A percentile compares a stretch with the other conserved stretches of the same genome.
Conservation (phyloP, 441 rosid species). For the Biscutella laevigata region DNA sequence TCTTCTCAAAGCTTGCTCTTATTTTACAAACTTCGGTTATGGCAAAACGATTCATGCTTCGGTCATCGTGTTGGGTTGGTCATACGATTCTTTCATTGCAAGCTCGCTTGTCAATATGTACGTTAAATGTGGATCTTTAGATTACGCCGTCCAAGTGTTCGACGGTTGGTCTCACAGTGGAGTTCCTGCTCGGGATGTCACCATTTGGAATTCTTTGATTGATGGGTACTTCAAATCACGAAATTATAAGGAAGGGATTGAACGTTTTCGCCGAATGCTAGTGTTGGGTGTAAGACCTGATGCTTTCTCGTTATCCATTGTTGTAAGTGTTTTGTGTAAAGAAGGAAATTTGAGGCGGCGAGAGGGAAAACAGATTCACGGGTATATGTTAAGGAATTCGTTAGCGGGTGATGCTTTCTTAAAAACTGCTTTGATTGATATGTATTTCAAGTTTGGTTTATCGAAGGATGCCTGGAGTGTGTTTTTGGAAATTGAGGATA, state of each 20-base stretch:
- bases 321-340: conserved; percentile 38
- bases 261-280: conserved; percentile 47
- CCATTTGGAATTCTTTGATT: conserved; percentile 63
- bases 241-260: conserved; percentile 32
- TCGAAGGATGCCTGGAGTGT: conserved; percentile 38
- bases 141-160: conserved; percentile 53
- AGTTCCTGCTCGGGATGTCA: conserved; percentile 32
- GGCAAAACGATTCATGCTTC: conserved; percentile 58
- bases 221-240: conserved; percentile 55
- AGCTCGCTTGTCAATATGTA: conserved; percentile 56
- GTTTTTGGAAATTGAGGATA: conserved; percentile 39
- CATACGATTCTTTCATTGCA: conserved; percentile 40
- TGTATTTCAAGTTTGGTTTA: conserved; percentile 39
- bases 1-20: conserved; percentile 70
- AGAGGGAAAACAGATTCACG: conserved; percentile 54
- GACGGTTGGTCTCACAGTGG: conserved; percentile 37
- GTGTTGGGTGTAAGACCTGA: conserved; percentile 48
- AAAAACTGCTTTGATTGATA: conserved; percentile 48
- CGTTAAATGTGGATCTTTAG: conserved; percentile 46
- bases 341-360: conserved; percentile 28
- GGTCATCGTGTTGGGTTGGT: conserved; percentile 35
- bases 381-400: conserved; percentile 40
- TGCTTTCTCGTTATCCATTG: conserved; percentile 50
- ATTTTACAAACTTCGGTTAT: conserved; percentile 35
- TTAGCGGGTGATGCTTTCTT: conserved; percentile 39